These are phyloP conservation scores for Microdochium bolleyi DNA, from an alignment of 2,329 filamentous ascomycete genomes.

Conservation along the genomic window DNA sequence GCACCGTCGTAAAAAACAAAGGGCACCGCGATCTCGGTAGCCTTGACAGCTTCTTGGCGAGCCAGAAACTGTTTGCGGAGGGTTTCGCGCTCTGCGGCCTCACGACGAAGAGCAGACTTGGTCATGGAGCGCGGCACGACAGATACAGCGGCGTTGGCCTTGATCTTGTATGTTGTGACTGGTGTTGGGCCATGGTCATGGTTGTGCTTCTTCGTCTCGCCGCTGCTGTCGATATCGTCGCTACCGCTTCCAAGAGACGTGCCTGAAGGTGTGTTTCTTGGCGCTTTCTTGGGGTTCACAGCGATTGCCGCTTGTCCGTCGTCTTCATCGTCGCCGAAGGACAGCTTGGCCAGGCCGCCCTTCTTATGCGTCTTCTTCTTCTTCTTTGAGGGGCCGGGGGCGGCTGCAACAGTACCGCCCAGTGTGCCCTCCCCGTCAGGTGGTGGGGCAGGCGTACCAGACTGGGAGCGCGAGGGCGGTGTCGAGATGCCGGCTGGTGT, in stretches of 20 bases:
- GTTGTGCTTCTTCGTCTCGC: conserved; percentile 18
- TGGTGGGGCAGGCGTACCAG: conserved; percentile 34
- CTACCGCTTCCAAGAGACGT: conserved; percentile 12
- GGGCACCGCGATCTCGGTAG: conserved; percentile 80
- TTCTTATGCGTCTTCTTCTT: conserved; percentile 34
- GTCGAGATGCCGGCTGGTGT: conserved; percentile 24
- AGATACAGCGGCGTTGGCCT: conserved; percentile 52
- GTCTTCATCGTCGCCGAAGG: conserved; percentile 61
- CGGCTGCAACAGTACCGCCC: conserved; percentile 23
- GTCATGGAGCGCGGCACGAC: conserved; percentile 60
- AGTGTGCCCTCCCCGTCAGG: background rate
- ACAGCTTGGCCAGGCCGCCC: conserved; percentile 40
- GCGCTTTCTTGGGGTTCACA: conserved; percentile 19
- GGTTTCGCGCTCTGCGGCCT: conserved; percentile 65
- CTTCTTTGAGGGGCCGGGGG: conserved; percentile 28
- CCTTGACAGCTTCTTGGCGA: conserved; percentile 80
- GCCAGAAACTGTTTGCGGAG: conserved; percentile 73
- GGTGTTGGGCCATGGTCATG: conserved; percentile 14
- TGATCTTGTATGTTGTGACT: conserved; percentile 36
- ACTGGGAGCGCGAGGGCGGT: conserved; percentile 40
- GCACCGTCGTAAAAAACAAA: conserved; percentile 98
- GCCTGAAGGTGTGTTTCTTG: conserved; percentile 27
- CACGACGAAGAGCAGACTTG: conserved; percentile 69
- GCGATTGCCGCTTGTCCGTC: conserved; percentile 28
- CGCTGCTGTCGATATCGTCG: conserved; percentile 36